These are phyloP conservation scores for Phanerochaete sordida DNA, from an alignment of 768 basidiomycete species.

Conservation along the genomic window DNA sequence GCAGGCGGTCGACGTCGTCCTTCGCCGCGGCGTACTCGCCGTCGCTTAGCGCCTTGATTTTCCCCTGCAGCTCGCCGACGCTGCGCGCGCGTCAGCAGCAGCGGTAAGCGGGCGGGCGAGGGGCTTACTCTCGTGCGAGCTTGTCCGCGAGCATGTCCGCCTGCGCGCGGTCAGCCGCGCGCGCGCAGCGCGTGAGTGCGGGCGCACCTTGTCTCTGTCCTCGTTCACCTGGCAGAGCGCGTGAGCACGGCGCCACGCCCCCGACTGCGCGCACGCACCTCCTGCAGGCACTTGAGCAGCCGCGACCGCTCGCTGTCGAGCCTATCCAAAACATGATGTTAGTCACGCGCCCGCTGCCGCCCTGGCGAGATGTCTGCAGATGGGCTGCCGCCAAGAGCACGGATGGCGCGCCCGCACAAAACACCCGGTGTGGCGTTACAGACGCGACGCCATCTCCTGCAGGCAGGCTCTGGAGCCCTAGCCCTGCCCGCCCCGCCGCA, in stretches of 20 bases:
- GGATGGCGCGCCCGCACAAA: too few relatives aligned
- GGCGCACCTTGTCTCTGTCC: constrained; percentile 66
- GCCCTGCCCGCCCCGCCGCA: not conserved
- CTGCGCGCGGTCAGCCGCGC: constrained; percentile 25
- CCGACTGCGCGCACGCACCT: constrained; percentile 56
- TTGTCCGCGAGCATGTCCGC: constrained; percentile 67
- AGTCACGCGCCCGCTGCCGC: not conserved
- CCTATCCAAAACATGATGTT: constrained; percentile 31
- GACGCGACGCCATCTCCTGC: too few relatives aligned
- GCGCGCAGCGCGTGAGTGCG: not conserved
- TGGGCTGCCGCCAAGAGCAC: not conserved
- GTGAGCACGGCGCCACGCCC: constrained; percentile 50
- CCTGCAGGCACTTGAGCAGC: constrained; percentile 54
- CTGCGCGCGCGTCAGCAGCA: constrained; percentile 32
- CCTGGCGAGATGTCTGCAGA: not conserved
- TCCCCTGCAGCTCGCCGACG: constrained; percentile 60
- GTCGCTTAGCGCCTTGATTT: constrained; percentile 65
- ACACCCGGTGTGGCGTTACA: too few relatives aligned
- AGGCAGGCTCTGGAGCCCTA: too few relatives aligned
- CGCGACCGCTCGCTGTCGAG: constrained; percentile 75
- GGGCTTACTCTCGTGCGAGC: constrained; percentile 63
- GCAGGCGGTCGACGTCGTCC: constrained; percentile 70
- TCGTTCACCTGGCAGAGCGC: constrained; percentile 60
- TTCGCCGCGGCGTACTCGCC: constrained; percentile 76
- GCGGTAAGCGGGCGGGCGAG: not conserved